Evolutionary conservation across 352 stramenopile species (phyloP).

Genomic region (Globisporangium viniferum): DNA sequence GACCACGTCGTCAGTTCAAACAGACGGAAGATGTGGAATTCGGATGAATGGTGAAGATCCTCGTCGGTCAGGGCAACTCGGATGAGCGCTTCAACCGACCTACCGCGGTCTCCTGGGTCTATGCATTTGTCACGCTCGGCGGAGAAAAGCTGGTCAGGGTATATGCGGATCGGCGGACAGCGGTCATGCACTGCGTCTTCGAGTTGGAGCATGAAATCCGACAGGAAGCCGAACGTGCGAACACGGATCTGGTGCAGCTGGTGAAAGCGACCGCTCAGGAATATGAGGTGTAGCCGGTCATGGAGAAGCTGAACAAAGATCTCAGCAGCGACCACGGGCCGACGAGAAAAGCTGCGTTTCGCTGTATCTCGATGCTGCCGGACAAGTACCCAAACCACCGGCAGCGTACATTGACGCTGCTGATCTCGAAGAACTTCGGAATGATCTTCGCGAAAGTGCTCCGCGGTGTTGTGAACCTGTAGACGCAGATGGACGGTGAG

Average conservation of each 20-base stretch:
- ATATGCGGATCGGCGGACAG: slow-evolving; percentile 94
- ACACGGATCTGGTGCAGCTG: slow-evolving; percentile 93
- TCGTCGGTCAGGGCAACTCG: slow-evolving; percentile 96
- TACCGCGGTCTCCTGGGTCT: slow-evolving; percentile 97
- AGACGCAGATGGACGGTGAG: slow-evolving; percentile 79
- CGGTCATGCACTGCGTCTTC: slow-evolving; percentile 98
- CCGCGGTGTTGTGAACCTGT: slow-evolving; percentile 43
- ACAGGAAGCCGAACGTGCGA: slow-evolving; percentile 95
- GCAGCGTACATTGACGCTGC: slow-evolving; percentile 87
- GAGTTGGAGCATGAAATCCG: slow-evolving; percentile 96
- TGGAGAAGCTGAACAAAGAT: slow-evolving; percentile 94
- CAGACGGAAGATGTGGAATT: slow-evolving; percentile 96
- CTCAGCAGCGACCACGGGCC: slow-evolving; percentile 95
- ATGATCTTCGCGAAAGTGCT: slow-evolving; percentile 96
- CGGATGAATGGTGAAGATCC: slow-evolving; percentile 96
- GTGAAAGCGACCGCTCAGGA: slow-evolving; percentile 91
- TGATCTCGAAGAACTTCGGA: slow-evolving; percentile 98
- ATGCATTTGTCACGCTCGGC: slow-evolving; percentile 96
- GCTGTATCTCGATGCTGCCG: slow-evolving; percentile 99
- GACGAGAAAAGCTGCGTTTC: slow-evolving; percentile 92
- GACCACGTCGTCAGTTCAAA: slow-evolving; percentile 96
- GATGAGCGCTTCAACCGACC: slow-evolving; percentile 96
- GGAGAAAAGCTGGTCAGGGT: slow-evolving; percentile 94
- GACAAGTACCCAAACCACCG: slow-evolving; percentile 96
- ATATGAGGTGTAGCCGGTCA: slow-evolving; percentile 91